Evolutionary conservation across 2,329 filamentous ascomycete species (phyloP).

Genomic region (Cordyceps javanica): DNA sequence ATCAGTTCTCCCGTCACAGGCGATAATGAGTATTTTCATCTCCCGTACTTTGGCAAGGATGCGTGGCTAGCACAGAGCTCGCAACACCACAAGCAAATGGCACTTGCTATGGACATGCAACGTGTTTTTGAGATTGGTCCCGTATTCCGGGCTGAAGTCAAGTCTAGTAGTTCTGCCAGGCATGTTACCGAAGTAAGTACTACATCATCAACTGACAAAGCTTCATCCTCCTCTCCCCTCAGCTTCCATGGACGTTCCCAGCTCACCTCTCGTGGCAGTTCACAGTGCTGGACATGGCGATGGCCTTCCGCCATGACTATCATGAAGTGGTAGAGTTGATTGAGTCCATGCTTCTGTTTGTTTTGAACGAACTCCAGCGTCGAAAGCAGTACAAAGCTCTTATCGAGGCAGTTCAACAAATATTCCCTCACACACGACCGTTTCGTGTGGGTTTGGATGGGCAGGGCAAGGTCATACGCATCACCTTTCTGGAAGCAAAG

Average conservation of each 20-base stretch:
- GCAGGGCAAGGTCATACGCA: neutral
- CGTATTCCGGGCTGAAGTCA: neutral
- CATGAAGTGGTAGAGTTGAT: neutral
- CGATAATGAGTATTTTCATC: neutral
- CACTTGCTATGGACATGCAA: neutral
- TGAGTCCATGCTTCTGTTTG: neutral
- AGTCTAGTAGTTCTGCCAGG: neutral
- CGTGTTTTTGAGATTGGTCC: constrained; percentile 5
- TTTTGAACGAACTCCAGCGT: neutral
- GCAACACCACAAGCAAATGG: constrained; percentile 7
- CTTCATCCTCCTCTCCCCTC: neutral
- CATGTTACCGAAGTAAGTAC: neutral
- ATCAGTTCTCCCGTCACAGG: neutral
- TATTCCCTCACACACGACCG: neutral
- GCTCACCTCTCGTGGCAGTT: neutral
- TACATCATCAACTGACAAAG: neutral
- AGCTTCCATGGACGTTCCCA: neutral
- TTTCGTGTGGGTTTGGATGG: neutral
- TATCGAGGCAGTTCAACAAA: neutral
- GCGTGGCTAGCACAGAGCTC: constrained; percentile 3
- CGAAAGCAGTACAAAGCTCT: neutral
- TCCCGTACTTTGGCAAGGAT: constrained; percentile 1
- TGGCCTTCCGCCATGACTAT: neutral
- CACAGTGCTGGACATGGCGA: neutral
- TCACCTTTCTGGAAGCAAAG: neutral